These are phyloP conservation scores for Sarocladium oryzae DNA, from an alignment of 2,329 filamentous ascomycete species.

Conservation along the genomic window DNA sequence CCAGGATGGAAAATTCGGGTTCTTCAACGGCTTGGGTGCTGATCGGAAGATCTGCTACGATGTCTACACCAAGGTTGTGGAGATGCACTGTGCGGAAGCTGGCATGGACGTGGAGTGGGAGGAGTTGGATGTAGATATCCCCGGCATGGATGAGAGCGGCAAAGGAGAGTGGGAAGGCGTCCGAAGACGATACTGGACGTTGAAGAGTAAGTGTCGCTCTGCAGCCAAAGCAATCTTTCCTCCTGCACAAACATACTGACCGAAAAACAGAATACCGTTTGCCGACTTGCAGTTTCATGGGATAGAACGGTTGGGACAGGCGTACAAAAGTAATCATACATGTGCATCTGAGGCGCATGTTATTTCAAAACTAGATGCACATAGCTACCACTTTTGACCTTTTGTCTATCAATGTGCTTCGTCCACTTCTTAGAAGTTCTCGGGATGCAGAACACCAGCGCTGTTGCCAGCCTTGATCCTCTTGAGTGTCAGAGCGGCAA, in stretches of 20 bases:
- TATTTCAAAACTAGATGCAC: constrained; percentile 7
- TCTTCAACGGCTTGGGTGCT: constrained; percentile 87
- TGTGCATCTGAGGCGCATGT: not conserved
- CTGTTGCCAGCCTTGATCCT: constrained; percentile 56
- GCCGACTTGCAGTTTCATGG: constrained; percentile 68
- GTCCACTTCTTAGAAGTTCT: constrained; percentile 44
- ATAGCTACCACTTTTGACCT: not conserved
- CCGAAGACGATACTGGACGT: constrained; percentile 80
- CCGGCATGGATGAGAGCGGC: constrained; percentile 56
- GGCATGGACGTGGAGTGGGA: constrained; percentile 87
- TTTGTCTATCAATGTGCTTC: not conserved
- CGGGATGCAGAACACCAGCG: constrained; percentile 57
- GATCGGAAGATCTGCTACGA: constrained; percentile 93
- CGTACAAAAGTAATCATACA: not conserved
- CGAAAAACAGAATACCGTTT: constrained; percentile 55
- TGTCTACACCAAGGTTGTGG: constrained; percentile 86
- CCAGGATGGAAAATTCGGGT: constrained; percentile 68
- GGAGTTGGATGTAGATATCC: constrained; percentile 65
- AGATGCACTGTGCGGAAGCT: constrained; percentile 84
- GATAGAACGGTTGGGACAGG: constrained; percentile 29
- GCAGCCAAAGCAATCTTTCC: too few species aligned
- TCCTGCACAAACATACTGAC: constrained; percentile 19
- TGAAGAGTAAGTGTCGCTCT: constrained; percentile 63
- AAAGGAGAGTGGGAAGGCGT: constrained; percentile 83
- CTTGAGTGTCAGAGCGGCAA: constrained; percentile 68